Evolutionary conservation across 495 filamentous ascomycete species (phyloP).

Genomic region (Talaromyces nanjingensis): DNA sequence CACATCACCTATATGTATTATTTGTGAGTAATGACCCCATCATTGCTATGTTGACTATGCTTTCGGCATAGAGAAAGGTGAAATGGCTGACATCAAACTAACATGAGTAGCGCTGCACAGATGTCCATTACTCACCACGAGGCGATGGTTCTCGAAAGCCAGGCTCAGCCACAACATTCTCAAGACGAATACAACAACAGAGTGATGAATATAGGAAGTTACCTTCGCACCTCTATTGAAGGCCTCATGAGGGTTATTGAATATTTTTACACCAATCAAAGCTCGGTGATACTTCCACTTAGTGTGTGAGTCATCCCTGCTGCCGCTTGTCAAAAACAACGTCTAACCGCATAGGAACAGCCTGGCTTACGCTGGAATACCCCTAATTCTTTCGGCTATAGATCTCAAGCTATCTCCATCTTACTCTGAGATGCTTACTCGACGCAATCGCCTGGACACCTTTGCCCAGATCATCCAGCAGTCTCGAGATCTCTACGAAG

Average conservation of each 20-base stretch:
- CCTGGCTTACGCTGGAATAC: conserved; percentile 28
- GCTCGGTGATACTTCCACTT: conserved; percentile 20
- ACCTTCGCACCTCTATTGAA: conserved; percentile 18
- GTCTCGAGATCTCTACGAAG: conserved; percentile 24
- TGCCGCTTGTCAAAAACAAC: neutral
- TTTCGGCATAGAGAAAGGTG: neutral
- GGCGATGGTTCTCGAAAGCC: conserved; percentile 21
- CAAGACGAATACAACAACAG: conserved; percentile 12
- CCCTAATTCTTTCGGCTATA: conserved; percentile 27
- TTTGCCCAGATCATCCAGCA: conserved; percentile 26
- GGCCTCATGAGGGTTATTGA: conserved; percentile 22
- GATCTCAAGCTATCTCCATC: conserved; percentile 28
- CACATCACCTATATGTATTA: conserved; percentile 47
- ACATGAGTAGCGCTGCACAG: conserved; percentile 16
- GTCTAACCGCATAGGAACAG: conserved; percentile 4
- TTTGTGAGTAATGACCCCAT: conserved; percentile 24
- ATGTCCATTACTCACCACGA: conserved; percentile 24
- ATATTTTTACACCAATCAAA: conserved; percentile 22
- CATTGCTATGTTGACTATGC: neutral
- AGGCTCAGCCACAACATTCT: neutral
- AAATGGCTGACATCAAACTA: too few relatives aligned
- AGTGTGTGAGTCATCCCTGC: conserved; percentile 21
- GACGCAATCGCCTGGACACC: conserved; percentile 19
- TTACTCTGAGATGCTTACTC: conserved; percentile 10
- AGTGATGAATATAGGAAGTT: conserved; percentile 14